Conservation (phyloP, 805 yeast species). For the Teunomyces funiuensis region DNA sequence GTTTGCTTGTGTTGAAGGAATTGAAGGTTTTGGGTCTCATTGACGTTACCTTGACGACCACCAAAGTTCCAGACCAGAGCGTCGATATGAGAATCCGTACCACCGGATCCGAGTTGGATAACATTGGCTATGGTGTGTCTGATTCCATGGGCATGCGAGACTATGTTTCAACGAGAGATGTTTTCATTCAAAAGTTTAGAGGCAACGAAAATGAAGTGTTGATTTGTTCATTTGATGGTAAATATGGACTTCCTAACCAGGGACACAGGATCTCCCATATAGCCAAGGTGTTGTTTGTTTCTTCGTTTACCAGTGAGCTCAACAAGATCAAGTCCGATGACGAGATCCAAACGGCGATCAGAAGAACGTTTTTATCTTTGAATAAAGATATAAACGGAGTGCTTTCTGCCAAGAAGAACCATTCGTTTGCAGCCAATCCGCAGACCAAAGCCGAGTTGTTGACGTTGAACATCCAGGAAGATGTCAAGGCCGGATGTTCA, state of each 20-base stretch:
- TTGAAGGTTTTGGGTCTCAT: conserved; percentile 79
- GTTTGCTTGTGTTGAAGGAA: conserved; percentile 59
- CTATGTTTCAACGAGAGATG: conserved; percentile 72
- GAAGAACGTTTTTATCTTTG: conserved; percentile 75
- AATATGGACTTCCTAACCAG: conserved; percentile 50
- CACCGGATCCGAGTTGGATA: conserved; percentile 75
- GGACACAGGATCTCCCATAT: conserved; percentile 70
- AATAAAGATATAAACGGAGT: conserved; percentile 79
- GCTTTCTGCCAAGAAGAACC: conserved; percentile 44
- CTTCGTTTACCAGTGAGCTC: conserved; percentile 67
- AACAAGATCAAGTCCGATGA: conserved; percentile 41
- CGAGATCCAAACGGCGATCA: conserved; percentile 68
- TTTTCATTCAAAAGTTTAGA: conserved; percentile 82
- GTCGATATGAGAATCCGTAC: conserved; percentile 85
- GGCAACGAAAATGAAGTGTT: conserved; percentile 81
- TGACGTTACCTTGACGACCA: conserved; percentile 92
- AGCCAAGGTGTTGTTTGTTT: conserved; percentile 69
- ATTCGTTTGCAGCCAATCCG: conserved; percentile 36
- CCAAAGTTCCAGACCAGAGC: conserved; percentile 85
- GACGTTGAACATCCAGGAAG: conserved; percentile 59
- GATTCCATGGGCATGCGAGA: conserved; percentile 75
- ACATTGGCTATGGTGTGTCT: conserved; percentile 85
- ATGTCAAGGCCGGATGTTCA: conserved; percentile 79
- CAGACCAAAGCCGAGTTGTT: conserved; percentile 34
- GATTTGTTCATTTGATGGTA: conserved; percentile 85